Conservation (phyloP, 345 rosid genomes). For the Acer campestre region DNA sequence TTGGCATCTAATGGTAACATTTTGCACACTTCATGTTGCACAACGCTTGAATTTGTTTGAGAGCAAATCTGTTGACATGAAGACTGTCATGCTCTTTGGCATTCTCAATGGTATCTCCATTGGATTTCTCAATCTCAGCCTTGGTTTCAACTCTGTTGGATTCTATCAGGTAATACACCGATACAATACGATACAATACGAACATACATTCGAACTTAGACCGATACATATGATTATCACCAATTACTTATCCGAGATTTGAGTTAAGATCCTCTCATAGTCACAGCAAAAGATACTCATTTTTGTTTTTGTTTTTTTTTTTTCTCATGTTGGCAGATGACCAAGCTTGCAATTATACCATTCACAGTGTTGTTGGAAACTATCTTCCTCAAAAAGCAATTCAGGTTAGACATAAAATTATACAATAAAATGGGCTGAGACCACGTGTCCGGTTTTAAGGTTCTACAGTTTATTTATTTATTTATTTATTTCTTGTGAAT, state of each 20-base stretch:
- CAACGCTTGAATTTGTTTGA: slow-evolving; percentile 80
- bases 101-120: slow-evolving; percentile 94
- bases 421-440: no score
- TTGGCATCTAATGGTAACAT: slow-evolving; percentile 97
- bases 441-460: no score
- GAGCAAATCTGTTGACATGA: slow-evolving; percentile 77
- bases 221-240: no score
- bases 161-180: slow-evolving; percentile 73
- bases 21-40: slow-evolving; percentile 85
- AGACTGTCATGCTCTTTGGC: slow-evolving; percentile 90
- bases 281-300: no score
- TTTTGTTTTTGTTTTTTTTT: not conserved
- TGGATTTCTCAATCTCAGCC: slow-evolving; percentile 92
- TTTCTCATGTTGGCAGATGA: slow-evolving; percentile 60
- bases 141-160: slow-evolving; percentile 97
- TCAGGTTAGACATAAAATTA: slow-evolving; percentile 50
- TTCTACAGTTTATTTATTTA: no score
- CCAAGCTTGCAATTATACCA: slow-evolving; percentile 97
- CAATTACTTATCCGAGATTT: no score
- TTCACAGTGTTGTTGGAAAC: slow-evolving; percentile 96
- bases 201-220: no score
- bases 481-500: no score
- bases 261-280: no score
- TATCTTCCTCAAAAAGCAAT: slow-evolving; percentile 81
- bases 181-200: no score